Evolutionary conservation across 768 basidiomycete genomes (phyloP).

Genomic region (Boletus subcaerulescens): DNA sequence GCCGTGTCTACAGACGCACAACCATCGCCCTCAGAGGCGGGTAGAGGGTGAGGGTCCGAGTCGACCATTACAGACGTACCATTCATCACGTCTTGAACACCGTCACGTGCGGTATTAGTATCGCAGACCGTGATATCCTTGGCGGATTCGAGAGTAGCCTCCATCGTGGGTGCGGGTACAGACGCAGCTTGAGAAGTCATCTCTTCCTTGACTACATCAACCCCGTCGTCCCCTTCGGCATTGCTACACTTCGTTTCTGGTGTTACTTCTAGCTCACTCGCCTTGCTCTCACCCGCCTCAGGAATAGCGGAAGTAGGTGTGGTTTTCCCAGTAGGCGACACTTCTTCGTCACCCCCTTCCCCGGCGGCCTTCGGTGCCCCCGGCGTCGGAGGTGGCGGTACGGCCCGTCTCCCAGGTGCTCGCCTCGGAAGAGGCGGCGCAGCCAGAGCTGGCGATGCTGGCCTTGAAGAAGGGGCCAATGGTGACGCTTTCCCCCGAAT

Average conservation of each 20-base stretch:
- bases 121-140: background rate
- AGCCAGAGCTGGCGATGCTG: slow-evolving; percentile 34
- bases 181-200: background rate
- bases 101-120: too few species aligned
- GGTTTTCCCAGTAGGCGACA: background rate
- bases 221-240: background rate
- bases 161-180: background rate
- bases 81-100: background rate
- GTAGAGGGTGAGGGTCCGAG: background rate
- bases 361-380: background rate
- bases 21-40: slow-evolving; percentile 1
- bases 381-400: slow-evolving; percentile 24
- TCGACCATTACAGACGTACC: background rate
- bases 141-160: background rate
- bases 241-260: slow-evolving; percentile 3
- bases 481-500: slow-evolving; percentile 27
- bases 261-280: background rate
- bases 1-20: slow-evolving; percentile 19
- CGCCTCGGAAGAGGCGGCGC: slow-evolving; percentile 65
- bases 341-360: slow-evolving; percentile 7
- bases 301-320: background rate
- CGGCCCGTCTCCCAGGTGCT: slow-evolving; percentile 51
- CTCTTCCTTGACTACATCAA: background rate
- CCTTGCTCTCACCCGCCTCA: background rate
- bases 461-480: slow-evolving; percentile 31